A percentile compares a stretch with the other conserved stretches of the same genome.
phyloP scores from a whole-genome alignment of 345 rosid genomes.

The Anastatica hierochuntica region DNA sequence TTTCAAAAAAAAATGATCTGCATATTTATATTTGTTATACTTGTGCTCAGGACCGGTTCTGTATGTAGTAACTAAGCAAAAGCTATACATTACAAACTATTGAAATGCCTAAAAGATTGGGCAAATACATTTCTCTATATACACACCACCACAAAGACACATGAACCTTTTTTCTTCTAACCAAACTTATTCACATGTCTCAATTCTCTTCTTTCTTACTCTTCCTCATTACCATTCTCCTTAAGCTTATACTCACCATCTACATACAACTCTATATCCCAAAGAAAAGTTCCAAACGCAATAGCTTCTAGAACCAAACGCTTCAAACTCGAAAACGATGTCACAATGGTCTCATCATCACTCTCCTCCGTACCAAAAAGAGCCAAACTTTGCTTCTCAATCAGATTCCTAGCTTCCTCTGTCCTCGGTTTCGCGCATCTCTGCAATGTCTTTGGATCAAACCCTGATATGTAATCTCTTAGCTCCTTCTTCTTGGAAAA shows the following conservation, averaged over 20 bases:
- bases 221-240: slow-evolving; percentile 30
- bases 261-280: slow-evolving; percentile 77
- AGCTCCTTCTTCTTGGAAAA: slow-evolving; percentile 31
- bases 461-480: slow-evolving; percentile 54
- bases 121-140: not conserved
- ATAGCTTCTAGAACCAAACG: slow-evolving; percentile 84
- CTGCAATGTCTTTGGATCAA: slow-evolving; percentile 57
- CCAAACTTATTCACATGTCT: no score
- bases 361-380: slow-evolving; percentile 57
- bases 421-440: slow-evolving; percentile 64
- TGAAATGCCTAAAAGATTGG: not conserved
- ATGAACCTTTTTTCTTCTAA: slow-evolving; percentile 14
- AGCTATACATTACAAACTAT: slow-evolving; percentile 16
- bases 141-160: no score
- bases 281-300: slow-evolving; percentile 85
- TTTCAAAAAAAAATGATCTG: no score
- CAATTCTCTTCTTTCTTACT: no score
- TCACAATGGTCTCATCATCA: slow-evolving; percentile 40
- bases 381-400: slow-evolving; percentile 65
- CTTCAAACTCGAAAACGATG: slow-evolving; percentile 82
- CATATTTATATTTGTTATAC: no score
- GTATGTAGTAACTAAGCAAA: no score
- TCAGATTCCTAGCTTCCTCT: slow-evolving; percentile 52
- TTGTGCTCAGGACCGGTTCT: no score
- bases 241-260: slow-evolving; percentile 55